These are phyloP conservation scores for Arabidopsis thaliana DNA, from an alignment of 345 rosid species.

Conservation along the genomic window DNA sequence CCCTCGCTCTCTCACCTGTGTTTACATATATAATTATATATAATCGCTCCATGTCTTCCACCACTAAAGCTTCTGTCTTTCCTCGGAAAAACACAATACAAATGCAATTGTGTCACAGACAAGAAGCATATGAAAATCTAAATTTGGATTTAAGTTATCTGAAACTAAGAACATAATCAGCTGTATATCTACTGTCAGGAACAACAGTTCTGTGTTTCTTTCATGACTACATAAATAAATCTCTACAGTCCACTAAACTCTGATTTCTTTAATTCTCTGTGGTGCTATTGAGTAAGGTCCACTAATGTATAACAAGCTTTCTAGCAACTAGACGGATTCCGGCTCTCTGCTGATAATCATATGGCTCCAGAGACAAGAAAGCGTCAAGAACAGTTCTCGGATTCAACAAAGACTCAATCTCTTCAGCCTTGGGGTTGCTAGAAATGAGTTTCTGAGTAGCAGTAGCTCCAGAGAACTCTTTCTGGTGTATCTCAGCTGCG, in stretches of 20 bases:
- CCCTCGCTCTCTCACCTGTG: neutral
- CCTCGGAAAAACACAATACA: neutral
- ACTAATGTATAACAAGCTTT: constrained; percentile 50
- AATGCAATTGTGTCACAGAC: constrained; percentile 1
- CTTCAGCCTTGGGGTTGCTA: constrained; percentile 52
- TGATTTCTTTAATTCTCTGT: constrained; percentile 3
- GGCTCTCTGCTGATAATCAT: constrained; percentile 74
- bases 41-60: constrained; percentile 15
- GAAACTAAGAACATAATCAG: constrained; percentile 13
- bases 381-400: constrained; percentile 65
- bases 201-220: constrained; percentile 18
- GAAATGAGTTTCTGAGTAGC: constrained; percentile 60
- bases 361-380: constrained; percentile 66
- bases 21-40: neutral
- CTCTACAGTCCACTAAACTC: constrained; percentile 8
- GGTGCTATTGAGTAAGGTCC: constrained; percentile 1
- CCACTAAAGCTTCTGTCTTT: constrained; percentile 14
- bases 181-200: constrained; percentile 3
- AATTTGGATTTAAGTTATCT: constrained; percentile 7
- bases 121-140: constrained; percentile 12
- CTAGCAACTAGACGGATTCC: constrained; percentile 78
- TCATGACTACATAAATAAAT: neutral
- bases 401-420: constrained; percentile 53
- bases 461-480: constrained; percentile 55
- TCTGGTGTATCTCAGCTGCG: constrained; percentile 67